Conservation (phyloP, 495 filamentous ascomycete genomes). For the Hyaloscypha variabilis region DNA sequence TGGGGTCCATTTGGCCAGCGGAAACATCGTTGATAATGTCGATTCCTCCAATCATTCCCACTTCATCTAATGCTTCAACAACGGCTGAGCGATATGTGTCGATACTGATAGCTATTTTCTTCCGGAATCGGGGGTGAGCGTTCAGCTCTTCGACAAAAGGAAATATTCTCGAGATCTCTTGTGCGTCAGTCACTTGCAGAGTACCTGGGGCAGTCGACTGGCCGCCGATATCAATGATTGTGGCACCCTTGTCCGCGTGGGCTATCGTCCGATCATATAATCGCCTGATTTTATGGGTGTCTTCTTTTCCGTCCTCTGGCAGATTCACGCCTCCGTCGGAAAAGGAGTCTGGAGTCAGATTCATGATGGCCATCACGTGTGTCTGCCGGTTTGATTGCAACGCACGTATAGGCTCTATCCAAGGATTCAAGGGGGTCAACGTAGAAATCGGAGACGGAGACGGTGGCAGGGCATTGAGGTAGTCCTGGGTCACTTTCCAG, state of each 20-base stretch:
- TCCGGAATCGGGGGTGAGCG: neutral
- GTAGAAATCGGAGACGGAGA: constrained; percentile 60
- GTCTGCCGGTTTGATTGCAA: constrained; percentile 68
- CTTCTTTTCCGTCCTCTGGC: neutral
- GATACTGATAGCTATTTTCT: constrained; percentile 68
- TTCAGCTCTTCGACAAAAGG: neutral
- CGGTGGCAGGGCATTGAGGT: constrained; percentile 65
- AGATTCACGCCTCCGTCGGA: constrained; percentile 80
- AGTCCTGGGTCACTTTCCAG: constrained; percentile 54
- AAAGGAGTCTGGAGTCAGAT: constrained; percentile 96
- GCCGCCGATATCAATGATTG: constrained; percentile 90
- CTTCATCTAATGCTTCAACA: constrained; percentile 75
- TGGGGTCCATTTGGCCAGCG: constrained; percentile 74
- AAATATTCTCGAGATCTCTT: constrained; percentile 73
- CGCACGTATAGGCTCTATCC: constrained; percentile 61
- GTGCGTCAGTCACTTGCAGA: constrained; percentile 60
- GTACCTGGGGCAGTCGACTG: constrained; percentile 86
- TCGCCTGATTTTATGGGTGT: neutral
- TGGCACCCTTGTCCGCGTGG: constrained; percentile 52
- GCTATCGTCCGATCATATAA: neutral
- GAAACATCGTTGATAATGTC: constrained; percentile 97
- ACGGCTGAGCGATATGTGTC: constrained; percentile 92
- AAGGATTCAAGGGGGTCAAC: constrained; percentile 65
- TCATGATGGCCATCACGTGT: constrained; percentile 90
- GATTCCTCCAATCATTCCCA: too few species aligned